Conservation (phyloP, 2,329 filamentous ascomycete genomes). For the Penicillium corylophilum region DNA sequence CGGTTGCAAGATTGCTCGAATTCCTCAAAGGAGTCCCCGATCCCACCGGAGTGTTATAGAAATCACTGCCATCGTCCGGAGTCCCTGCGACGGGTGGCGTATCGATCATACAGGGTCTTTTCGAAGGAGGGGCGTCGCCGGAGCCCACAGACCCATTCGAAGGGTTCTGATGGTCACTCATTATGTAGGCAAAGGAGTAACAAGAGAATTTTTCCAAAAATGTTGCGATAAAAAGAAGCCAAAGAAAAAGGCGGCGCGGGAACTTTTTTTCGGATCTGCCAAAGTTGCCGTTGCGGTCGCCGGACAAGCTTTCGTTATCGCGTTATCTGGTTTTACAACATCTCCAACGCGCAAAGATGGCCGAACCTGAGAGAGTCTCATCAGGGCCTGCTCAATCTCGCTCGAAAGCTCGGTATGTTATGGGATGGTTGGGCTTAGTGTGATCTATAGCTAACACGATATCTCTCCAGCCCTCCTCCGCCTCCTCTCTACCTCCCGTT, state of each 20-base stretch:
- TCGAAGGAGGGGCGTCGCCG: conserved; percentile 25
- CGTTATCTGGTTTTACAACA: conserved; percentile 22
- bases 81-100: conserved; percentile 32
- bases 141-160: conserved; percentile 14
- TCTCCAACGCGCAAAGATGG: conserved; percentile 20
- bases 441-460: conserved; percentile 16
- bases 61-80: conserved; percentile 42
- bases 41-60: conserved; percentile 41
- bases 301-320: conserved; percentile 29
- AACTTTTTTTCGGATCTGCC: conserved; percentile 30
- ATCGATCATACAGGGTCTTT: conserved; percentile 29
- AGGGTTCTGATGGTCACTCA: conserved; percentile 25
- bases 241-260: conserved; percentile 13
- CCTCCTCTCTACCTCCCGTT: conserved; percentile 64
- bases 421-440: neutral
- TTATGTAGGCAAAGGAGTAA: conserved; percentile 9
- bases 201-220: neutral
- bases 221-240: conserved; percentile 3
- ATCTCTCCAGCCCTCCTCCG: conserved; percentile 29
- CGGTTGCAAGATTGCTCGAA: neutral
- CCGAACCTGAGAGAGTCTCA: conserved; percentile 8
- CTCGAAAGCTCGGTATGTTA: conserved; percentile 29
- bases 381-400: conserved; percentile 15
- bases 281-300: conserved; percentile 27
- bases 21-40: conserved; percentile 28